phyloP scores from a whole-genome alignment of 441 rosid genomes.

The Sinapis alba region DNA sequence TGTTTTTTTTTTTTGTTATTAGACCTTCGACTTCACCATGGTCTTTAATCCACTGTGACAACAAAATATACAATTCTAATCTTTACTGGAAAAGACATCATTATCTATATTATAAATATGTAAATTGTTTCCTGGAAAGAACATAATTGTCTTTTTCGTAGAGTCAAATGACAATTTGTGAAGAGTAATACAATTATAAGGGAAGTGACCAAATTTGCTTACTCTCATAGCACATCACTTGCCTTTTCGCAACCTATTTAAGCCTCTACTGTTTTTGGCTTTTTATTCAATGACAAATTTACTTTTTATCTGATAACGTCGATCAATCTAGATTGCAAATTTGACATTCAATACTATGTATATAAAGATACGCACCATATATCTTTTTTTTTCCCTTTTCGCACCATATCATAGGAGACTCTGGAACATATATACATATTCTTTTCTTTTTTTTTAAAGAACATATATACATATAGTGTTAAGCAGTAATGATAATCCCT shows the following conservation, averaged over 20 bases:
- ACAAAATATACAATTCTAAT: no score
- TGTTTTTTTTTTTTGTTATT: no score
- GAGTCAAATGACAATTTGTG: not conserved
- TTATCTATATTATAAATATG: not conserved
- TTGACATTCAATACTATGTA: constrained; percentile 15
- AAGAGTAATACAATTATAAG: constrained; percentile 12
- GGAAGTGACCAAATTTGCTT: constrained; percentile 17
- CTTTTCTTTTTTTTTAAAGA: no score
- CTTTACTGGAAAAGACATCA: not conserved
- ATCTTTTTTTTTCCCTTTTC: no score
- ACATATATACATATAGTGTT: no score
- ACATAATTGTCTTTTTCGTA: not conserved
- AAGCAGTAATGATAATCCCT: no score
- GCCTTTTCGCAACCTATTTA: constrained; percentile 37
- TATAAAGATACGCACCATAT: not conserved
- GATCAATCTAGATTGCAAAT: constrained; percentile 25
- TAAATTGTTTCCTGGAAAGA: constrained; percentile 5
- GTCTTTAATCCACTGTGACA: no score
- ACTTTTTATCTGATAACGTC: constrained; percentile 3
- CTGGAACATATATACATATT: not conserved
- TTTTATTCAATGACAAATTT: constrained; percentile 22
- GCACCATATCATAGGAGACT: not conserved
- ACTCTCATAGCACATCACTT: constrained; percentile 3
- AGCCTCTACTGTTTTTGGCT: constrained; percentile 31
- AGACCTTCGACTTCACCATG: no score